phyloP scores from a whole-genome alignment of 495 filamentous ascomycete genomes.

The Parachaetomium inaequale region DNA sequence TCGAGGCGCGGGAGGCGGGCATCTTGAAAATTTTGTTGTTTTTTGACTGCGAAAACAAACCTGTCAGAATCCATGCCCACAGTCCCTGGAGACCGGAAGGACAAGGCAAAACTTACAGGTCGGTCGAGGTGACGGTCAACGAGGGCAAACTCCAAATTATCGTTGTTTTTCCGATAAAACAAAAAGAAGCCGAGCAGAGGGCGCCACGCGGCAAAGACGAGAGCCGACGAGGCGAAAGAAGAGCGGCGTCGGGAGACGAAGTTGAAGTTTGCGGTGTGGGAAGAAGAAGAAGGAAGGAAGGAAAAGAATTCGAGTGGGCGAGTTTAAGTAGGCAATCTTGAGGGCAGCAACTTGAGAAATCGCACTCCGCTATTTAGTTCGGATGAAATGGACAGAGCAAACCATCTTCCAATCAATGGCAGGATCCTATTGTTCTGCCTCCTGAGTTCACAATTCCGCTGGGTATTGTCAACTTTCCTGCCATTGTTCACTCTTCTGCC shows the following conservation, averaged over 20 bases:
- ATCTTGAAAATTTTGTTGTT: conserved; percentile 3
- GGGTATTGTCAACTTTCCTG: too few relatives aligned
- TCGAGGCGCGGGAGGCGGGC: background rate
- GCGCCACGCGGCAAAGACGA: too few relatives aligned
- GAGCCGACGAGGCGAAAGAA: background rate
- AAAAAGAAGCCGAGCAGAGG: too few relatives aligned
- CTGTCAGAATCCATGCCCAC: too few relatives aligned
- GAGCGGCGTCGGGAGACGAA: background rate
- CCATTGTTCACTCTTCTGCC: too few relatives aligned
- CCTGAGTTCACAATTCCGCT: background rate
- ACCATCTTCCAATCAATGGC: background rate
- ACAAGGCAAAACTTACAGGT: background rate
- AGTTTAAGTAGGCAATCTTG: background rate
- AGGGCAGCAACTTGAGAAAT: background rate
- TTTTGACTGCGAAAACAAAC: too few relatives aligned
- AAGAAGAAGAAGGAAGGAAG: background rate
- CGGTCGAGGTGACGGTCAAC: too few relatives aligned
- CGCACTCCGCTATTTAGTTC: background rate
- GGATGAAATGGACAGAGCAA: background rate
- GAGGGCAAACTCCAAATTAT: too few relatives aligned
- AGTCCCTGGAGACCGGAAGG: background rate
- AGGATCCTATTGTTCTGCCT: background rate
- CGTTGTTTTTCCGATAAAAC: too few relatives aligned
- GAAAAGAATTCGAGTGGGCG: background rate
- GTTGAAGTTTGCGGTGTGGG: background rate